phyloP scores from a whole-genome alignment of 2,329 filamentous ascomycete species.

The Xylaria hypoxylon region DNA sequence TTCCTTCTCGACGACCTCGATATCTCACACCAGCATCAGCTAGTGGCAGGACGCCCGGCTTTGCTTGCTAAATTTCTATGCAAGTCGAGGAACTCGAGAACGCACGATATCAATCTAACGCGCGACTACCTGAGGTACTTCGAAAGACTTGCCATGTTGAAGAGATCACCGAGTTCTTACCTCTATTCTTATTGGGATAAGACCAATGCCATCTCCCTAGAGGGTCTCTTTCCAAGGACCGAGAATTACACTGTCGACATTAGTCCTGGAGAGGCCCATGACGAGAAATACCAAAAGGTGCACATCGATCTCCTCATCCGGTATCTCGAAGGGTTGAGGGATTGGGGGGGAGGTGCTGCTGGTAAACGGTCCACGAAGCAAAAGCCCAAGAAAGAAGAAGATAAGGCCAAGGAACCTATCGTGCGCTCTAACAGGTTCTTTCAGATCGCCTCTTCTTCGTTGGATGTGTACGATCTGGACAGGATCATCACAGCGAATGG shows the following conservation, averaged over 20 bases:
- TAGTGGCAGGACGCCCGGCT: conserved; percentile 42
- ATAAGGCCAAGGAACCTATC: conserved; percentile 20
- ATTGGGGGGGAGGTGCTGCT: conserved; percentile 32
- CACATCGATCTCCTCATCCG: conserved; percentile 42
- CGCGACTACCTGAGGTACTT: conserved; percentile 44
- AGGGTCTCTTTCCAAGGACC: conserved; percentile 46
- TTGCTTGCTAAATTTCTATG: conserved; percentile 41
- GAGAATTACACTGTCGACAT: conserved; percentile 46
- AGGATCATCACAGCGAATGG: conserved; percentile 36
- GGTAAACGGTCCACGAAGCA: background rate
- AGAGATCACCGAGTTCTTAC: conserved; percentile 45
- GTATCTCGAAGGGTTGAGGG: conserved; percentile 39
- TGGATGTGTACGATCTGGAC: conserved; percentile 45
- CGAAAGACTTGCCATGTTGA: conserved; percentile 47
- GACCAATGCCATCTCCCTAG: conserved; percentile 37
- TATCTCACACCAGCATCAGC: conserved; percentile 33
- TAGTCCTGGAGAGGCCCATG: conserved; percentile 32
- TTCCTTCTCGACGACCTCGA: conserved; percentile 26
- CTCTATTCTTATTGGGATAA: conserved; percentile 42
- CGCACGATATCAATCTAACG: conserved; percentile 40
- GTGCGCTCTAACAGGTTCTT: conserved; percentile 32
- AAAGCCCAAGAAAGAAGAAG: conserved; percentile 19
- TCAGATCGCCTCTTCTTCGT: conserved; percentile 45
- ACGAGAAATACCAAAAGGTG: conserved; percentile 40
- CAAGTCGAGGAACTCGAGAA: conserved; percentile 1